Percentiles rank a stretch among this genome's conserved stretches.
These are phyloP conservation scores for Colletotrichum brevisporum DNA, from an alignment of 2,329 filamentous ascomycete species.

Conservation along the genomic window DNA sequence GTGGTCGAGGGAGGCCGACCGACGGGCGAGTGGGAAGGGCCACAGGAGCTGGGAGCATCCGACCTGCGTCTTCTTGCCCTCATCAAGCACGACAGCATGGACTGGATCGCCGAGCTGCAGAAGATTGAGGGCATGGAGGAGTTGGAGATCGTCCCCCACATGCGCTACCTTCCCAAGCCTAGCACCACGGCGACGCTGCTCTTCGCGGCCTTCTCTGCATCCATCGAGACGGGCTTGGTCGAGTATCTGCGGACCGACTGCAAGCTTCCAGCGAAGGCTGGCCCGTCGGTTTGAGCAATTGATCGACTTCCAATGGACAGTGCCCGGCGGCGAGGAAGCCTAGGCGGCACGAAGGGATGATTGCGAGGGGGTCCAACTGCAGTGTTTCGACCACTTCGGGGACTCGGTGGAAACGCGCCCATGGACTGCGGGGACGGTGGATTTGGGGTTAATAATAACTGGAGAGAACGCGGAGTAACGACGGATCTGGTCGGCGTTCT, in stretches of 20 bases:
- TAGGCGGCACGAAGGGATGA: too few relatives aligned
- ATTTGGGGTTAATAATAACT: conserved; percentile 12
- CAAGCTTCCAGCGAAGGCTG: conserved; percentile 26
- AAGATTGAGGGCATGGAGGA: conserved; percentile 63
- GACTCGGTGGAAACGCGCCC: conserved; percentile 19
- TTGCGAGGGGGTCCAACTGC: not conserved
- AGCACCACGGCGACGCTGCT: conserved; percentile 68
- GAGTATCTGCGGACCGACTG: conserved; percentile 61
- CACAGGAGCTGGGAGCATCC: conserved; percentile 58
- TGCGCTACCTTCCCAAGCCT: conserved; percentile 67
- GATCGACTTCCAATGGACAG: not conserved
- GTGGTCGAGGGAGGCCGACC: conserved; percentile 70
- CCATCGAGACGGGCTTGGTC: conserved; percentile 68
- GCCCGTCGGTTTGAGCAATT: not conserved
- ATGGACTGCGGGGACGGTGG: conserved; percentile 20
- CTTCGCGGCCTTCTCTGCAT: conserved; percentile 72
- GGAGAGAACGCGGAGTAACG: conserved; percentile 18
- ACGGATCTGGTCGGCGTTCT: conserved; percentile 24
- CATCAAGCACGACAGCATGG: conserved; percentile 64
- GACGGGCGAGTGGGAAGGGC: conserved; percentile 65
- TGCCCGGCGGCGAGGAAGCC: too few relatives aligned
- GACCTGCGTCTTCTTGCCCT: conserved; percentile 63
- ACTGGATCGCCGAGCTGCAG: conserved; percentile 71
- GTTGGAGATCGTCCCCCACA: conserved; percentile 66
- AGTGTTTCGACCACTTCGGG: conserved; percentile 22